These are phyloP conservation scores for Suillus paluster DNA, from an alignment of 768 basidiomycete species.

Conservation along the genomic window DNA sequence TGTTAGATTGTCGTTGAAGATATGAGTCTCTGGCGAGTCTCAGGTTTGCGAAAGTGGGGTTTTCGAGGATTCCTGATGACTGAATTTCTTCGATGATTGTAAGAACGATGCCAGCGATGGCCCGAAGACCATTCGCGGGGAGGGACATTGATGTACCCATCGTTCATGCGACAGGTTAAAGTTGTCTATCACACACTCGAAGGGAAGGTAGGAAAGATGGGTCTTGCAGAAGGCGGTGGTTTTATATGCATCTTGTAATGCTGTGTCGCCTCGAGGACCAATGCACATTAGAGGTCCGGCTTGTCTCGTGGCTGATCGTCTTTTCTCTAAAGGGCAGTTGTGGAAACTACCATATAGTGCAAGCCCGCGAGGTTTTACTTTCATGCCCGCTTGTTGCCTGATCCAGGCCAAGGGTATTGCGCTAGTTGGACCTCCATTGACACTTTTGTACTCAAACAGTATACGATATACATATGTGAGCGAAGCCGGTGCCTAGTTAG, in stretches of 20 bases:
- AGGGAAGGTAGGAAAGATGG: background rate
- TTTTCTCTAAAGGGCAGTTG: conserved; percentile 2
- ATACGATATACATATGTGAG: background rate
- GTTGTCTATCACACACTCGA: background rate
- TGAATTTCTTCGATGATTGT: conserved; percentile 1
- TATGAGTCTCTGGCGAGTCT: background rate
- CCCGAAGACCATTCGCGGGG: background rate
- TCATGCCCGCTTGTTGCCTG: background rate
- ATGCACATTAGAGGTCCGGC: background rate
- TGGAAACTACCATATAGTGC: background rate
- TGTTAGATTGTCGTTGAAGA: background rate
- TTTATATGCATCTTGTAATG: background rate
- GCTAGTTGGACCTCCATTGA: background rate
- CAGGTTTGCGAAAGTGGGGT: background rate
- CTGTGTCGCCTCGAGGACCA: conserved; percentile 1
- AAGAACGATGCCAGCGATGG: background rate
- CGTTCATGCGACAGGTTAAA: background rate
- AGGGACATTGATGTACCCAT: conserved; percentile 1
- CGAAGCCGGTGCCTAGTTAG: background rate
- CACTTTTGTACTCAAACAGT: background rate
- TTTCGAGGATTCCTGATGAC: background rate
- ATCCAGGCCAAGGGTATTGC: background rate
- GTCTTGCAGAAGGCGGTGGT: background rate
- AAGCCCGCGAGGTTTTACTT: background rate
- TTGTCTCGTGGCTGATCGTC: conserved; percentile 7